Evolutionary conservation across 176 grass and related monocot species (phyloP).

Genomic region (Oryza longistaminata): DNA sequence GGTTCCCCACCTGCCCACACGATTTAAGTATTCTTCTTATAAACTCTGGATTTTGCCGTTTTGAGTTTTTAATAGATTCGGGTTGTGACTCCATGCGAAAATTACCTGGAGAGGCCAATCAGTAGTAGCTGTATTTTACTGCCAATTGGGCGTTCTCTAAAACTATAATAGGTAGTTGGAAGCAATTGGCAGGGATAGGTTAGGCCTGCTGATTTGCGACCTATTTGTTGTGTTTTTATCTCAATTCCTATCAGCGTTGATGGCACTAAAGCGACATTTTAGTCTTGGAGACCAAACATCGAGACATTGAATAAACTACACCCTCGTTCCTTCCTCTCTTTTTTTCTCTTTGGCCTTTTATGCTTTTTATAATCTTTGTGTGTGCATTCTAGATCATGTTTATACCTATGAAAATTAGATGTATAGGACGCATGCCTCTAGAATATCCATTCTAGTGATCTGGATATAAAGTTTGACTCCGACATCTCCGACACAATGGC

Average conservation of each 20-base stretch:
- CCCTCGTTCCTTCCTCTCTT: neutral
- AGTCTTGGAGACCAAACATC: neutral
- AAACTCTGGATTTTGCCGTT: neutral
- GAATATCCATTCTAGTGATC: neutral
- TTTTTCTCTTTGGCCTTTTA: neutral
- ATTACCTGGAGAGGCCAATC: neutral
- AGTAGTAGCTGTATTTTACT: neutral
- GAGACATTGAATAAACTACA: neutral
- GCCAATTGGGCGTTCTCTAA: neutral
- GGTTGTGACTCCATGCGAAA: neutral
- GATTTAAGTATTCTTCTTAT: neutral
- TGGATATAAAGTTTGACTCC: no score
- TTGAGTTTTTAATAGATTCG: neutral
- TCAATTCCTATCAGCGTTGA: neutral
- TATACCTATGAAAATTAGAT: neutral
- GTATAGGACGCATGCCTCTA: neutral
- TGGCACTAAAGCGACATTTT: neutral
- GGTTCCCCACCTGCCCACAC: neutral
- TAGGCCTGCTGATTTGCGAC: neutral
- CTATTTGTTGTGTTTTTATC: neutral
- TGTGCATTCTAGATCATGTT: neutral
- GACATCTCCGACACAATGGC: neutral
- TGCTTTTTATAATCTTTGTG: neutral
- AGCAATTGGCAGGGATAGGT: neutral
- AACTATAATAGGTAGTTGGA: neutral